Conservation (phyloP, 2,329 filamentous ascomycete species). For the Gaeumannomyces tritici region DNA sequence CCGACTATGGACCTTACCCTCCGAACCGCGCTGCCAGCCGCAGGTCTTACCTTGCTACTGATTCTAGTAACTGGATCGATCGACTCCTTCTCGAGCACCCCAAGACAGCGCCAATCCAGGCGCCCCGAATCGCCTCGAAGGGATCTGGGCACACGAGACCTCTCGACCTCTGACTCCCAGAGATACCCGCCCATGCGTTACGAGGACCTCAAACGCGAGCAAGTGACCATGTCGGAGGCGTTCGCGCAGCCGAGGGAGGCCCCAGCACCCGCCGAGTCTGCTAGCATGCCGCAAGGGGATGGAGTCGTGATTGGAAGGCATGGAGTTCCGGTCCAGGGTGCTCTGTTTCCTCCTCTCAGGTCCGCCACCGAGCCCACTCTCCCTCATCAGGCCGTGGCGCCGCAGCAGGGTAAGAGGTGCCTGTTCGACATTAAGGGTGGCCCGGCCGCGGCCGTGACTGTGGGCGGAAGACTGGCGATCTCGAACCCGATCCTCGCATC, state of each 20-base stretch:
- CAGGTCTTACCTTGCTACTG: slow-evolving; percentile 38
- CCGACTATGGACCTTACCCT: slow-evolving; percentile 28
- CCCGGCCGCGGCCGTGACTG: slow-evolving; percentile 16
- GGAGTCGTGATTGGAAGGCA: slow-evolving; percentile 23
- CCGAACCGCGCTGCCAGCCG: slow-evolving; percentile 39
- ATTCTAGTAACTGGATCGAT: slow-evolving; percentile 29
- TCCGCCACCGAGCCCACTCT: slow-evolving; percentile 14
- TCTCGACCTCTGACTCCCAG: slow-evolving; percentile 30
- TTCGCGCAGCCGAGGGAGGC: slow-evolving; percentile 23
- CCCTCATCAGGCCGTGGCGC: not conserved
- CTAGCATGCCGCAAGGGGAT: not conserved
- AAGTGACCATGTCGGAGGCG: slow-evolving; percentile 24
- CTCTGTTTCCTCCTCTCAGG: slow-evolving; percentile 31
- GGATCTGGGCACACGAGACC: slow-evolving; percentile 23
- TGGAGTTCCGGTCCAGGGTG: slow-evolving; percentile 27
- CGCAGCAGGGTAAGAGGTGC: slow-evolving; percentile 15
- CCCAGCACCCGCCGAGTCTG: not conserved
- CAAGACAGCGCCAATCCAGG: slow-evolving; percentile 18
- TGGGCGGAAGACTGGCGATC: slow-evolving; percentile 31
- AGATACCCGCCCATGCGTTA: slow-evolving; percentile 35
- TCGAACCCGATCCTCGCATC: slow-evolving; percentile 37
- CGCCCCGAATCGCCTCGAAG: slow-evolving; percentile 28
- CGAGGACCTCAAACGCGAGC: slow-evolving; percentile 36
- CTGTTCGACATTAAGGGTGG: slow-evolving; percentile 16
- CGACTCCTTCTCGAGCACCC: slow-evolving; percentile 18